phyloP scores from a whole-genome alignment of 1,284 basidiomycete species.

The Puccinia coronata region DNA sequence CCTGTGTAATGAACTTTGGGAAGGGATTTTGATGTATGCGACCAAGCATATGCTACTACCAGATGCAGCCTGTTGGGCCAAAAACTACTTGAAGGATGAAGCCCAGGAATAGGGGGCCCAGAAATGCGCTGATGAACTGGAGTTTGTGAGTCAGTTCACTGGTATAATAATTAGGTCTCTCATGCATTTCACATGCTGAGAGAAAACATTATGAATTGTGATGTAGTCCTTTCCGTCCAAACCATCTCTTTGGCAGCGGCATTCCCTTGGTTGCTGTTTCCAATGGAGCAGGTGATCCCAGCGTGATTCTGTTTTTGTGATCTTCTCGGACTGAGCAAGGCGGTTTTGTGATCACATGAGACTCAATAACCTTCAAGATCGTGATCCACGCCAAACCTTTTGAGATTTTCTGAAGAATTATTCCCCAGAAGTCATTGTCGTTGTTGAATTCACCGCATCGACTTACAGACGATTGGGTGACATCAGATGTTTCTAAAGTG shows the following conservation, averaged over 20 bases:
- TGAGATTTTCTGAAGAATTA: conserved; percentile 76
- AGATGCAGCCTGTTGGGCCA: conserved; percentile 77
- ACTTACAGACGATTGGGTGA: conserved; percentile 52
- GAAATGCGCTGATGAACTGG: conserved; percentile 69
- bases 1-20: conserved; percentile 87
- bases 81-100: conserved; percentile 85
- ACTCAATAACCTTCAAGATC: conserved; percentile 67
- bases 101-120: conserved; percentile 79
- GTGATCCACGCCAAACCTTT: conserved; percentile 62
- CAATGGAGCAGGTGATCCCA: conserved; percentile 91
- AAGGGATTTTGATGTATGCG: conserved; percentile 74
- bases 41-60: conserved; percentile 81
- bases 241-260: conserved; percentile 69
- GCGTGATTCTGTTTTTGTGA: conserved; percentile 80
- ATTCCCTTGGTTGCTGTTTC: conserved; percentile 83
- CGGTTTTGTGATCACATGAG: conserved; percentile 83
- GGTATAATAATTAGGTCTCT: conserved; percentile 1
- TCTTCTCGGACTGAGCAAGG: conserved; percentile 83
- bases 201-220: conserved; percentile 56
- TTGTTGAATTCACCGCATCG: conserved; percentile 68
- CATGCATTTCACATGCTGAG: conserved; percentile 44
- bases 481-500: conserved; percentile 48
- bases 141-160: conserved; percentile 65
- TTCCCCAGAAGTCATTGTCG: conserved; percentile 81
- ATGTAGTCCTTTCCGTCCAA: conserved; percentile 69